These are phyloP conservation scores for Ophiostoma quercus DNA, from an alignment of 2,329 filamentous ascomycete genomes.

Conservation along the genomic window DNA sequence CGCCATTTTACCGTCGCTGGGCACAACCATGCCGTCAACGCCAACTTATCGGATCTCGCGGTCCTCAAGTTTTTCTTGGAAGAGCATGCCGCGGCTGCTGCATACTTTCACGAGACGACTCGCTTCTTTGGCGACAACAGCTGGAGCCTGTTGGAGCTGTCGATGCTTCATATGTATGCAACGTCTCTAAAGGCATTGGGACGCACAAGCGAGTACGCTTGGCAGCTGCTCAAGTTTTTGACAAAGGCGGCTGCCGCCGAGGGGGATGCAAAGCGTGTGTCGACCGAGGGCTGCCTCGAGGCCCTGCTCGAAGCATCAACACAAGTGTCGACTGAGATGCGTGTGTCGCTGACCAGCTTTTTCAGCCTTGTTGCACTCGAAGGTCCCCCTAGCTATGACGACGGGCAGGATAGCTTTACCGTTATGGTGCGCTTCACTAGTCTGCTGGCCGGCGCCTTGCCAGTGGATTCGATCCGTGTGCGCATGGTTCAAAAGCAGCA, in stretches of 20 bases:
- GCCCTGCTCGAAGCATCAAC: slow-evolving; percentile 45
- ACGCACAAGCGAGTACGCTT: slow-evolving; percentile 72
- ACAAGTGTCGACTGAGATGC: slow-evolving; percentile 52
- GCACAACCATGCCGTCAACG: slow-evolving; percentile 70
- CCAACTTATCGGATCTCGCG: slow-evolving; percentile 77
- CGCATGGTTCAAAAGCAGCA: slow-evolving; percentile 55
- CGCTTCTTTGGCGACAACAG: slow-evolving; percentile 71
- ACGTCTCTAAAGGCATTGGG: slow-evolving; percentile 73
- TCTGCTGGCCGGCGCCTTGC: slow-evolving; percentile 64
- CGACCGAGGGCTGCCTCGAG: slow-evolving; percentile 45
- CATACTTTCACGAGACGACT: slow-evolving; percentile 72
- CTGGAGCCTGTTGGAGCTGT: slow-evolving; percentile 75
- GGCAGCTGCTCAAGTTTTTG: slow-evolving; percentile 67
- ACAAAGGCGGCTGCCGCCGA: slow-evolving; percentile 58
- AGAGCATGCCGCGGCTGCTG: slow-evolving; percentile 68
- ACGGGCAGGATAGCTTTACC: slow-evolving; percentile 68
- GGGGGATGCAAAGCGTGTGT: slow-evolving; percentile 28
- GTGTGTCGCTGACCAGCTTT: slow-evolving; percentile 65
- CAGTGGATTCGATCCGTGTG: slow-evolving; percentile 59
- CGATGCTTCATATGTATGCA: slow-evolving; percentile 80
- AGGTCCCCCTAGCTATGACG: slow-evolving; percentile 62
- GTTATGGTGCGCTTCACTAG: slow-evolving; percentile 64
- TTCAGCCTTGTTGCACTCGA: slow-evolving; percentile 66
- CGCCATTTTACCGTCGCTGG: slow-evolving; percentile 77
- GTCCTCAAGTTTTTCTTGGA: slow-evolving; percentile 72